These are phyloP conservation scores for Ganoderma boninense DNA, from an alignment of 1,284 basidiomycete species.

Conservation along the genomic window DNA sequence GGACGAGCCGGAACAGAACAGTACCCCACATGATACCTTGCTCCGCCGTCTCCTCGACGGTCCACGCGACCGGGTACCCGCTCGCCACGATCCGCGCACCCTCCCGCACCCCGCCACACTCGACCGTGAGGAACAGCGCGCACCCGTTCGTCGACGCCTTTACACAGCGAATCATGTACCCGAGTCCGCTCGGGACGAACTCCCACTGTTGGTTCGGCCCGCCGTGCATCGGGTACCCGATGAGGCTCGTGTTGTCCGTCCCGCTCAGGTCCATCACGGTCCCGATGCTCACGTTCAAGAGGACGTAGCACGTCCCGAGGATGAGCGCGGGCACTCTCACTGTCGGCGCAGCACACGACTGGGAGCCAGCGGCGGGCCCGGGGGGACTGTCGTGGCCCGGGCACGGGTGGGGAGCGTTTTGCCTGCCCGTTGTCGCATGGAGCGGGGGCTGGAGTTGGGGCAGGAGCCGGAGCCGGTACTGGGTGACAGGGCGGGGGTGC, in stretches of 20 bases:
- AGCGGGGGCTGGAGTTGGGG: neutral
- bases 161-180: constrained; percentile 53
- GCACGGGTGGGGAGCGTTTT: neutral
- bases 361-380: constrained; percentile 19
- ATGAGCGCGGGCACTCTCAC: constrained; percentile 11
- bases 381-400: too few species aligned
- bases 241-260: constrained; percentile 54
- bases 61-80: constrained; percentile 44
- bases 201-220: constrained; percentile 66
- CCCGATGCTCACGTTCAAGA: constrained; percentile 57
- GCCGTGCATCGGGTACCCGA: constrained; percentile 54
- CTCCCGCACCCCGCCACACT: constrained; percentile 40
- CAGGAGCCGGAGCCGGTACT: neutral
- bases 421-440: neutral
- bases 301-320: constrained; percentile 44
- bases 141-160: constrained; percentile 32
- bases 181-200: constrained; percentile 46
- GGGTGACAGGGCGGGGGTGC: too few species aligned
- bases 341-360: neutral
- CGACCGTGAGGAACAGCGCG: constrained; percentile 51
- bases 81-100: constrained; percentile 40
- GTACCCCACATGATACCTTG: constrained; percentile 35
- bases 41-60: constrained; percentile 34
- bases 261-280: constrained; percentile 64
- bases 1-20: too few species aligned